A percentile compares a stretch with the other conserved stretches of the same genome.
phyloP scores from a whole-genome alignment of 2,329 filamentous ascomycete species.

The Xylaria sp. region DNA sequence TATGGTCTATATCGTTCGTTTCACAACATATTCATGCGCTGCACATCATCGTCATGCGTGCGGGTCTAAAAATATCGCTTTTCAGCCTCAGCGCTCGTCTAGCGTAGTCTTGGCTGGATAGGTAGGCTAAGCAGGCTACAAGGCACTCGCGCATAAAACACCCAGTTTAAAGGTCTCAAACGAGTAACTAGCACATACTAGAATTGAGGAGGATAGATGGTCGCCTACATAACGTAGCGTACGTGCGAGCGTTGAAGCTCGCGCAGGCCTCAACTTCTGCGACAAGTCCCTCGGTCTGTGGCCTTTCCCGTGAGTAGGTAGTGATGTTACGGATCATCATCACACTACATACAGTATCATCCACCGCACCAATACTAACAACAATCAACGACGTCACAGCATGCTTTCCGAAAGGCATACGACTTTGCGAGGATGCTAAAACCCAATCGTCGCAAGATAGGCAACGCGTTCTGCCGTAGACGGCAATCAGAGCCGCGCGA shows the following conservation, averaged over 20 bases:
- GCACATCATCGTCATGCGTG: constrained; percentile 18
- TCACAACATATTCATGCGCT: constrained; percentile 23
- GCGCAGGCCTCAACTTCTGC: not conserved
- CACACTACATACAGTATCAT: not conserved
- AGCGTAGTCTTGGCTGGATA: not conserved
- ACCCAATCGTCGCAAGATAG: not conserved
- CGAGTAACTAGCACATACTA: not conserved
- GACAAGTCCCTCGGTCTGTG: not conserved
- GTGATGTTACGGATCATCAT: not conserved
- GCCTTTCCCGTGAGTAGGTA: not conserved
- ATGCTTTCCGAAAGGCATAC: not conserved
- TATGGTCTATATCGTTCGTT: constrained; percentile 5
- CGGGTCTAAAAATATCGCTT: constrained; percentile 28
- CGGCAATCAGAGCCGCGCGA: constrained; percentile 17
- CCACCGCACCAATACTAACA: too few species aligned
- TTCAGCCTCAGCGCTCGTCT: not conserved
- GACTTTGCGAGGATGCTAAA: not conserved
- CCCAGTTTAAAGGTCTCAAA: not conserved
- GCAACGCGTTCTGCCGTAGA: not conserved
- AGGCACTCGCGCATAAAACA: not conserved
- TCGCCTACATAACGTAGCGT: not conserved
- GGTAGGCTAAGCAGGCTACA: not conserved
- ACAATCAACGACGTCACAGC: not conserved
- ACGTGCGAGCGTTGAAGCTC: too few species aligned
- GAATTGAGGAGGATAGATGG: not conserved